A percentile compares a stretch with the other conserved stretches of the same genome.
Evolutionary conservation across 345 rosid species (phyloP).

Genomic region (Salix suchowensis): DNA sequence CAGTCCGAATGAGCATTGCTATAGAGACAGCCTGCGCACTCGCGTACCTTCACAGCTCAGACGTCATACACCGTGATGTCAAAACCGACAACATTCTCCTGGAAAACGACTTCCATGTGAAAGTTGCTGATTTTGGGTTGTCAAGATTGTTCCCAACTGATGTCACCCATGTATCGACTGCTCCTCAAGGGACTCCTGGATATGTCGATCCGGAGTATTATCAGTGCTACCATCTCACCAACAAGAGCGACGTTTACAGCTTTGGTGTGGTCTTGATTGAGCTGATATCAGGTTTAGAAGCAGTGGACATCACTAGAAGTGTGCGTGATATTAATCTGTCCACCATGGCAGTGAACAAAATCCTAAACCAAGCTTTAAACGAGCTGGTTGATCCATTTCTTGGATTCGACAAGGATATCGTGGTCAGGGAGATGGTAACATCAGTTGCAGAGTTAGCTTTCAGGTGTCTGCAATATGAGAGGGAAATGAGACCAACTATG

Average conservation of each 20-base stretch:
- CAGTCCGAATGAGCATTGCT: conserved; percentile 62
- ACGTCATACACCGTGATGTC: conserved; percentile 81
- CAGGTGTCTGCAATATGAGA: conserved; percentile 73
- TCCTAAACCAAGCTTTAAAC: conserved; percentile 54
- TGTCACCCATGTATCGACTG: conserved; percentile 82
- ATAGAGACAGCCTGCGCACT: conserved; percentile 77
- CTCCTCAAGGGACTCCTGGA: conserved; percentile 95
- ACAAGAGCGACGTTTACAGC: conserved; percentile 87
- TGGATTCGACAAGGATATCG: conserved; percentile 47
- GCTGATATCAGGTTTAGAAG: conserved; percentile 57
- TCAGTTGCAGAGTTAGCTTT: conserved; percentile 68
- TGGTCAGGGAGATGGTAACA: conserved; percentile 36
- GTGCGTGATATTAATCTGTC: conserved; percentile 66
- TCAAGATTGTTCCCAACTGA: conserved; percentile 67
- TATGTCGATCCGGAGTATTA: conserved; percentile 86
- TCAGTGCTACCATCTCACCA: conserved; percentile 71
- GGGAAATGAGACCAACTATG: conserved; percentile 74
- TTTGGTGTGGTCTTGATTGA: conserved; percentile 82
- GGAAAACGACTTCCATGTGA: conserved; percentile 49
- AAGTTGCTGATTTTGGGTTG: conserved; percentile 95
- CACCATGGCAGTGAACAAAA: conserved; percentile 65
- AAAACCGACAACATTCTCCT: conserved; percentile 86
- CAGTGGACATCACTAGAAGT: conserved; percentile 68
- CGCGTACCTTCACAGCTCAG: conserved; percentile 54
- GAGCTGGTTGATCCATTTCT: conserved; percentile 69